phyloP scores from a whole-genome alignment of 768 basidiomycete species.

The Mycena rosella region DNA sequence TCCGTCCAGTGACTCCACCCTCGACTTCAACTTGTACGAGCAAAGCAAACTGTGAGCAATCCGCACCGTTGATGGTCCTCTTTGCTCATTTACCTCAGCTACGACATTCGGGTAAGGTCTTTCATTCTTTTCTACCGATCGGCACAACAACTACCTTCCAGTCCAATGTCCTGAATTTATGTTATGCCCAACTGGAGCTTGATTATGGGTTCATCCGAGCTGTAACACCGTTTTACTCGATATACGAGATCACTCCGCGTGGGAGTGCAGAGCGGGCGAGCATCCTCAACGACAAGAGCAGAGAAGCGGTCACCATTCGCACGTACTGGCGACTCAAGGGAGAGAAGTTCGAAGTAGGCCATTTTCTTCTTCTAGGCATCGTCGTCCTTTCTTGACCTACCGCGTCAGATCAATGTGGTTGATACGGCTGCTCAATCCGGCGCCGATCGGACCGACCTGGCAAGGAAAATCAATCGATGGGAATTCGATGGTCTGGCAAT shows the following conservation, averaged over 20 bases:
- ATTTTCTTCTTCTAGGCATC: not conserved
- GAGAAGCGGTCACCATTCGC: conserved; percentile 49
- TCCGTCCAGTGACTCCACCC: conserved; percentile 51
- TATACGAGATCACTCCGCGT: conserved; percentile 54
- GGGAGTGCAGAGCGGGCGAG: conserved; percentile 41
- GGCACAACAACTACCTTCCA: conserved; percentile 27
- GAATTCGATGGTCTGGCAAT: conserved; percentile 47
- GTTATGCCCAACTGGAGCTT: conserved; percentile 62
- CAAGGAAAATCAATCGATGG: conserved; percentile 54
- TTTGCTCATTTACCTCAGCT: conserved; percentile 39
- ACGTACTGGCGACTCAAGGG: conserved; percentile 44
- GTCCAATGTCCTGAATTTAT: conserved; percentile 57
- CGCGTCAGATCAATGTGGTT: conserved; percentile 52
- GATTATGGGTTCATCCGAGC: conserved; percentile 59
- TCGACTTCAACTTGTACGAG: conserved; percentile 57
- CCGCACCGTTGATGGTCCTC: not conserved
- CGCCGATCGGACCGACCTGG: conserved; percentile 48
- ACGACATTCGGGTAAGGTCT: conserved; percentile 49
- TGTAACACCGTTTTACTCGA: conserved; percentile 59
- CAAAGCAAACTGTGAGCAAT: conserved; percentile 53
- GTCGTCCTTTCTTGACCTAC: not conserved
- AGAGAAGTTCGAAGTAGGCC: conserved; percentile 17
- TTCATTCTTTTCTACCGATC: not conserved
- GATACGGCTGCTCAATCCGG: conserved; percentile 42
- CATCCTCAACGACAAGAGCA: conserved; percentile 46